Evolutionary conservation across 371 early-diverging fungal genomes (phyloP), one percentile per base, ranked within the genome.

Genomic region (Syncephalastrum monosporum): DNA sequence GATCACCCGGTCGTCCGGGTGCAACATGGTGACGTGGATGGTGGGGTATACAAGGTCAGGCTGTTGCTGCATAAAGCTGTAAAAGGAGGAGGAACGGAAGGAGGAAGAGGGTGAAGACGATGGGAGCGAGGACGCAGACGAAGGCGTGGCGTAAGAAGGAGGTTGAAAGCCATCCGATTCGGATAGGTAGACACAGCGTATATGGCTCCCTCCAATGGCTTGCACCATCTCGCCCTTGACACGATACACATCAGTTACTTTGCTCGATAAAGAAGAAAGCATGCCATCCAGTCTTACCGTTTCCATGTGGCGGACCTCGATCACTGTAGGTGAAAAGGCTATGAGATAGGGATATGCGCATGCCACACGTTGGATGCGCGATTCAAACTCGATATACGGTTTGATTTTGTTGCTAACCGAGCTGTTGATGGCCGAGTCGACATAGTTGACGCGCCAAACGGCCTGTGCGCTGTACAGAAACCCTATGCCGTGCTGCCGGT

Each of bases 271-370:
- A 21, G 21, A 21, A 21, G 21, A 2, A 21, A 21, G 2, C 21
- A 2, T 21, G 21, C 21, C 21, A 50, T 43, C 16, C 21, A 19
- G 29, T 44, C 57, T 72, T 68, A 74, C 77, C 13, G 70, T 72
- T 61, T 67, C 65, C 27, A 70, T 47, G 48, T 74, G 57, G 50
- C 69, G 56, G 4, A 77, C 59, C 48, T 77, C 78, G 19, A 77
- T 70, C 10, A 74, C 55, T 5, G 56, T 53, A 7, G 61, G 50
- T 7, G 68, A 67, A 54, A 77, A 70, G 0, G 61, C 72, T 25
- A 77, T 50, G 14, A 77, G 41, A 38, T 70, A 77, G 10, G 74
- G 78, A 27, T 65, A 65, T 0, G 61, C 23, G 1, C 65, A 24
- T 6, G 61, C 57, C 4, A 67, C 60, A 21, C 54, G 41, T 24